These are phyloP conservation scores for Fusarium fracticaudum DNA, from an alignment of 2,329 filamentous ascomycete genomes.

Conservation along the genomic window DNA sequence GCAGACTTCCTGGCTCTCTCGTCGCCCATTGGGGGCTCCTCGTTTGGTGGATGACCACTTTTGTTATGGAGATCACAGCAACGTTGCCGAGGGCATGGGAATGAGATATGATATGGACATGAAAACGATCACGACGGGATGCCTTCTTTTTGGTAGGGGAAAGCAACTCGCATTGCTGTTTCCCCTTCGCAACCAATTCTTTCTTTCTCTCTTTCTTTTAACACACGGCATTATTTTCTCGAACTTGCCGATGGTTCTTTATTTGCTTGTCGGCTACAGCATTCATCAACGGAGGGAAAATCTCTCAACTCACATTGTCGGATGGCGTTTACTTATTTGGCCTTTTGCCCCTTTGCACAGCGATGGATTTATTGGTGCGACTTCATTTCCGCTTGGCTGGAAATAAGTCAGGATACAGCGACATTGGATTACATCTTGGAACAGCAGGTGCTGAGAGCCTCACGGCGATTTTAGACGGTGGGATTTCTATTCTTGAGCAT, in stretches of 20 bases:
- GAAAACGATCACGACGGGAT: conserved; percentile 31
- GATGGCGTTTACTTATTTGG: conserved; percentile 8
- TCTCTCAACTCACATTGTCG: conserved; percentile 23
- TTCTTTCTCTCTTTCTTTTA: conserved; percentile 11
- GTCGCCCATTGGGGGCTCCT: conserved; percentile 2
- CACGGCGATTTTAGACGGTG: conserved; percentile 39
- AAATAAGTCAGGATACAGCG: conserved; percentile 25
- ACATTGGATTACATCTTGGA: conserved; percentile 39
- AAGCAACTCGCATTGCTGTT: neutral
- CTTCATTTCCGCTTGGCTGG: conserved; percentile 27
- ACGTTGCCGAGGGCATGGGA: conserved; percentile 47
- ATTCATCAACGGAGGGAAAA: conserved; percentile 21
- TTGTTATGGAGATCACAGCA: conserved; percentile 32
- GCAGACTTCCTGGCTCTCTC: conserved; percentile 7
- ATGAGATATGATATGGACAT: conserved; percentile 41
- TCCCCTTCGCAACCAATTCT: neutral
- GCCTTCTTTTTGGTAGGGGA: conserved; percentile 4
- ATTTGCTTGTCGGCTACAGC: conserved; percentile 5
- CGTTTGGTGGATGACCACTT: conserved; percentile 9
- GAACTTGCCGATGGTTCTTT: neutral
- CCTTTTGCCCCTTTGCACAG: conserved; percentile 37
- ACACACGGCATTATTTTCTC: conserved; percentile 12
- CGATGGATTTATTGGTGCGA: conserved; percentile 32
- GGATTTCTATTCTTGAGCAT: conserved; percentile 11
- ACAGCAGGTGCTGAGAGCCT: conserved; percentile 41